Evolutionary conservation across 495 filamentous ascomycete genomes (phyloP).

Genomic region (Amniculicola lignicola): DNA sequence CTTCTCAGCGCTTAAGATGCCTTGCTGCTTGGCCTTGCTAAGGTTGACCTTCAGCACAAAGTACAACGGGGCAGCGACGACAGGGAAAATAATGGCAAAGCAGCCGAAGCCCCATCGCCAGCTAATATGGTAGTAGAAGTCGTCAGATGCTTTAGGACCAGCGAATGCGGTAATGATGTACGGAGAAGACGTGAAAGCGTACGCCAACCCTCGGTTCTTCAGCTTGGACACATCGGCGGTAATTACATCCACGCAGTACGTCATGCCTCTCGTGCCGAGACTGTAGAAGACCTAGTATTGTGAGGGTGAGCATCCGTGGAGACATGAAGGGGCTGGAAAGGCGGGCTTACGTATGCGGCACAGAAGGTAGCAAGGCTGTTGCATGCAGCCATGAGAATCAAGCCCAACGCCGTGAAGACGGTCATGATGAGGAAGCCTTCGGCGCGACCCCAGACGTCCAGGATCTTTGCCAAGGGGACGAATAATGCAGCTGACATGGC

Average conservation of each 20-base stretch:
- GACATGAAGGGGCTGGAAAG: neutral
- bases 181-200: slow-evolving; percentile 61
- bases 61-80: slow-evolving; percentile 39
- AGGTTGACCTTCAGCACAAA: neutral
- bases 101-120: slow-evolving; percentile 58
- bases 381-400: slow-evolving; percentile 44
- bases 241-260: slow-evolving; percentile 36
- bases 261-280: neutral
- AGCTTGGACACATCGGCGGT: slow-evolving; percentile 64
- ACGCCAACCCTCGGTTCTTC: slow-evolving; percentile 60
- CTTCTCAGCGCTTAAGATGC: slow-evolving; percentile 37
- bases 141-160: slow-evolving; percentile 47
- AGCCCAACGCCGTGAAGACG: slow-evolving; percentile 39
- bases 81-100: slow-evolving; percentile 48
- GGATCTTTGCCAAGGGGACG: slow-evolving; percentile 60
- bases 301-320: neutral
- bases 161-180: slow-evolving; percentile 63
- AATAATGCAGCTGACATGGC: slow-evolving; percentile 60
- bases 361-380: neutral
- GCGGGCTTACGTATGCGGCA: neutral
- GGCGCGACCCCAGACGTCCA: slow-evolving; percentile 61
- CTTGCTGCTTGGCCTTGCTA: slow-evolving; percentile 26
- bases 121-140: slow-evolving; percentile 46
- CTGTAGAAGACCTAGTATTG: neutral
- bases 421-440: slow-evolving; percentile 50